These are phyloP conservation scores for Pistacia atlantica DNA, from an alignment of 345 rosid genomes.

Conservation along the genomic window DNA sequence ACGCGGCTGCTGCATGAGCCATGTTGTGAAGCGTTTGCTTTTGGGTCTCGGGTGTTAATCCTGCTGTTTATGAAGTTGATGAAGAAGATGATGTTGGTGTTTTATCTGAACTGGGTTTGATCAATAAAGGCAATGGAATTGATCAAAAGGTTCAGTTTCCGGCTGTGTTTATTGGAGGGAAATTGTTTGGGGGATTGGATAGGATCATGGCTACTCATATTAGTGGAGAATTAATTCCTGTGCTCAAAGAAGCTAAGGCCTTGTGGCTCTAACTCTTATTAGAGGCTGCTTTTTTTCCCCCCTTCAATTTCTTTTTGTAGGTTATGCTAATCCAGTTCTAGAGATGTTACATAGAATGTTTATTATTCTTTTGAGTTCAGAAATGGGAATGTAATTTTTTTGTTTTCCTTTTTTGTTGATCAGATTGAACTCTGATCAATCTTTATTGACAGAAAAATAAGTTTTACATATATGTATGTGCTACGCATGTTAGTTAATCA, in stretches of 20 bases:
- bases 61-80: conserved; percentile 68
- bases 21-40: conserved; percentile 74
- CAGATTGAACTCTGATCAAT: not conserved
- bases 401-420: not conserved
- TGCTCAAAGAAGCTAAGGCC: conserved; percentile 88
- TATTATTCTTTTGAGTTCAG: conserved; percentile 9
- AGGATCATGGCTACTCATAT: conserved; percentile 95
- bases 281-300: not conserved
- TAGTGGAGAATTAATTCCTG: conserved; percentile 76
- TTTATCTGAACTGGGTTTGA: conserved; percentile 39
- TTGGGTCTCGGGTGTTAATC: conserved; percentile 87
- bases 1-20: conserved; percentile 91
- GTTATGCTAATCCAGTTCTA: not conserved
- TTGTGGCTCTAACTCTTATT: conserved; percentile 69
- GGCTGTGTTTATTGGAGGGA: conserved; percentile 84
- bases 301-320: not conserved
- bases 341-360: not conserved
- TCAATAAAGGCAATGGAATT: conserved; percentile 9
- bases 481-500: too few species aligned
- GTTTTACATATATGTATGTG: too few species aligned
- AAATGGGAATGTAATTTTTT: conserved; percentile 14
- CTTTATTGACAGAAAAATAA: too few species aligned
- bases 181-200: conserved; percentile 86
- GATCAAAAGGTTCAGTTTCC: conserved; percentile 58
- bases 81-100: conserved; percentile 53